Percentiles rank a stretch among this genome's conserved stretches.
phyloP scores from a whole-genome alignment of 2,329 filamentous ascomycete species.

The Verticillium dahliae region DNA sequence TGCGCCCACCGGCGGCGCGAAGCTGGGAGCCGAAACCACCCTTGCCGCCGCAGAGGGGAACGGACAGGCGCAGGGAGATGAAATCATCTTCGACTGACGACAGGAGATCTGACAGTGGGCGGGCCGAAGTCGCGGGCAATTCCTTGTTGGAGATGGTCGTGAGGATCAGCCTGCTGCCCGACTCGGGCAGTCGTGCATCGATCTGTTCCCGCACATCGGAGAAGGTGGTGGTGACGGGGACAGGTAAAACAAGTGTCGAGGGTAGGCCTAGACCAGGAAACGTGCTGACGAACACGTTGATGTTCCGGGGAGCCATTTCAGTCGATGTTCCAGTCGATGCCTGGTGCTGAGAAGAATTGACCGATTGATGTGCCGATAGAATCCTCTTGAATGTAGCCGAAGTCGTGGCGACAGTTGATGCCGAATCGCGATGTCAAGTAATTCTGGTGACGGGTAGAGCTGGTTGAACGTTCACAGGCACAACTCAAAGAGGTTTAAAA shows the following conservation, averaged over 20 bases:
- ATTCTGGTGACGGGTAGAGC: no score
- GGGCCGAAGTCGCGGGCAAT: conserved; percentile 46
- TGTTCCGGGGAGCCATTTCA: conserved; percentile 48
- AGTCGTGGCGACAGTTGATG: not conserved
- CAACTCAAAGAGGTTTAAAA: no score
- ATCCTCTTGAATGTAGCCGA: not conserved
- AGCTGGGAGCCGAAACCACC: conserved; percentile 97
- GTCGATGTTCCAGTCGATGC: no score
- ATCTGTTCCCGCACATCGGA: conserved; percentile 60
- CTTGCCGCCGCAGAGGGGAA: conserved; percentile 84
- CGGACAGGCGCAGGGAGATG: conserved; percentile 73
- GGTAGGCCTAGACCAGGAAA: conserved; percentile 80
- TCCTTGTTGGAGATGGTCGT: conserved; percentile 76
- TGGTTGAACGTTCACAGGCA: no score
- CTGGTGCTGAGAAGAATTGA: not conserved
- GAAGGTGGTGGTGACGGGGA: conserved; percentile 58
- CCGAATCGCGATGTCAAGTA: no score
- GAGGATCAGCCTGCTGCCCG: conserved; percentile 60
- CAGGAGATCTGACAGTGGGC: conserved; percentile 57
- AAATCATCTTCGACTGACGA: conserved; percentile 55
- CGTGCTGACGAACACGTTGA: conserved; percentile 81
- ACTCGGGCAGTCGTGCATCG: conserved; percentile 53
- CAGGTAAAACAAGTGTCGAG: conserved; percentile 71
- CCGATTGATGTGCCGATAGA: not conserved
- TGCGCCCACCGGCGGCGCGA: conserved; percentile 91